Percentiles rank a stretch among this genome's conserved stretches.
Evolutionary conservation across 2,329 filamentous ascomycete species (phyloP).

Genomic region (Claviceps sp.): DNA sequence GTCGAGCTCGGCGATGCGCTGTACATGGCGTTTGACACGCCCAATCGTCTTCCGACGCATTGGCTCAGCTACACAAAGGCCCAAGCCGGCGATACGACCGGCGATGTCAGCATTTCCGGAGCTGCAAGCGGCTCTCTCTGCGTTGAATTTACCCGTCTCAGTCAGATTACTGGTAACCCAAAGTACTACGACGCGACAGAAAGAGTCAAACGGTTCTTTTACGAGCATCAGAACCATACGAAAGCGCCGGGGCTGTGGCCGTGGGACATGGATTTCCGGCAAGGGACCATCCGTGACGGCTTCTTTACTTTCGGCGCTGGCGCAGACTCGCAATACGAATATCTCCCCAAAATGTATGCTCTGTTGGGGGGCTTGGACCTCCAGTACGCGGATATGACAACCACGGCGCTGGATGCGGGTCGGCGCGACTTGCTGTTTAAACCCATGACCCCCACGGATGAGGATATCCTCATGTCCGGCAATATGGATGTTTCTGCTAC

Average conservation of each 20-base stretch:
- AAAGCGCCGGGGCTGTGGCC: conserved; percentile 63
- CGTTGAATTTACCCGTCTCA: conserved; percentile 61
- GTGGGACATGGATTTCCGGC: conserved; percentile 46
- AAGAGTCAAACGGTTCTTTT: conserved; percentile 56
- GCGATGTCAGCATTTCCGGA: conserved; percentile 24
- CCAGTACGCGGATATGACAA: conserved; percentile 53
- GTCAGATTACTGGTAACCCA: conserved; percentile 56
- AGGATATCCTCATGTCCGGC: conserved; percentile 47
- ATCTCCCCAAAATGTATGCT: conserved; percentile 43
- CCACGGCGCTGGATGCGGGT: conserved; percentile 45
- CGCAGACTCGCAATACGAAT: conserved; percentile 42
- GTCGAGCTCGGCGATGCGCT: conserved; percentile 40
- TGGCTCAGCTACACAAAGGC: conserved; percentile 30
- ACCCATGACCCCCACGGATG: conserved; percentile 47
- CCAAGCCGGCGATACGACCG: conserved; percentile 22
- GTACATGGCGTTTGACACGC: conserved; percentile 39
- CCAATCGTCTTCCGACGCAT: conserved; percentile 36
- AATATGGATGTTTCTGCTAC: conserved; percentile 18
- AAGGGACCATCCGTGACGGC: conserved; percentile 27
- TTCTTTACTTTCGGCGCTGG: conserved; percentile 32
- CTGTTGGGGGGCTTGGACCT: conserved; percentile 52
- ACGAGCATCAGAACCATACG: conserved; percentile 51
- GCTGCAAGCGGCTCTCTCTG: conserved; percentile 50
- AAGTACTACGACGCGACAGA: conserved; percentile 69
- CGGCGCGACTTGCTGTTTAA: conserved; percentile 52